Percentiles rank a stretch among this genome's conserved stretches.
These are phyloP conservation scores for Penicillium desertorum DNA, from an alignment of 495 filamentous ascomycete genomes.

Conservation along the genomic window DNA sequence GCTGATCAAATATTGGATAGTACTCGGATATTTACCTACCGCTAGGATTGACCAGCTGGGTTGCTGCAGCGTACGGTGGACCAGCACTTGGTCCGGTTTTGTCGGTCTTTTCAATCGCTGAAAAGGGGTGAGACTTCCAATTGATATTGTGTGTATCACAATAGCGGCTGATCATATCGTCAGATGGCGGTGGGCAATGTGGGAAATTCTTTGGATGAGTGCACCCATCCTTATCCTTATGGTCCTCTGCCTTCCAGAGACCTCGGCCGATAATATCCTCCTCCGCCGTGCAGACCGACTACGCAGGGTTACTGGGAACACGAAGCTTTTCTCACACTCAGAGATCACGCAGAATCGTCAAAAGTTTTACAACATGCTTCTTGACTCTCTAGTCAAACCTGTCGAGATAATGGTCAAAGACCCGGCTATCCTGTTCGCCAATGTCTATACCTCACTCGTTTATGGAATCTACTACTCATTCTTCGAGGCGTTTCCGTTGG, in stretches of 20 bases:
- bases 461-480: conserved; percentile 65
- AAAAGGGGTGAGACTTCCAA: conserved; percentile 25
- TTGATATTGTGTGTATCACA: not conserved
- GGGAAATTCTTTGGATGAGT: conserved; percentile 48
- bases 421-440: conserved; percentile 59
- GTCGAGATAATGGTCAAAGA: conserved; percentile 59
- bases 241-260: conserved; percentile 48
- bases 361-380: not conserved
- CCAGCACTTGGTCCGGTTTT: conserved; percentile 58
- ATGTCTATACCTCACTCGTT: conserved; percentile 57
- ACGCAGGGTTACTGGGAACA: conserved; percentile 36
- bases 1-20: not conserved
- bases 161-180: not conserved
- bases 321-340: conserved; percentile 37
- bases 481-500: conserved; percentile 34
- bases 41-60: conserved; percentile 51
- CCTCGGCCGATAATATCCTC: conserved; percentile 50
- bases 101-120: conserved; percentile 53
- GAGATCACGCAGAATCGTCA: conserved; percentile 42
- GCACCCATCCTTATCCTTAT: conserved; percentile 42
- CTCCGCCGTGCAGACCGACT: conserved; percentile 40
- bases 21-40: conserved; percentile 38
- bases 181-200: conserved; percentile 54
- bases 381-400: conserved; percentile 36
- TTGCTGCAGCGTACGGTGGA: conserved; percentile 40